Evolutionary conservation across 192 early-diverging fungal genomes (phyloP).

Genomic region (Coemansia sp.): DNA sequence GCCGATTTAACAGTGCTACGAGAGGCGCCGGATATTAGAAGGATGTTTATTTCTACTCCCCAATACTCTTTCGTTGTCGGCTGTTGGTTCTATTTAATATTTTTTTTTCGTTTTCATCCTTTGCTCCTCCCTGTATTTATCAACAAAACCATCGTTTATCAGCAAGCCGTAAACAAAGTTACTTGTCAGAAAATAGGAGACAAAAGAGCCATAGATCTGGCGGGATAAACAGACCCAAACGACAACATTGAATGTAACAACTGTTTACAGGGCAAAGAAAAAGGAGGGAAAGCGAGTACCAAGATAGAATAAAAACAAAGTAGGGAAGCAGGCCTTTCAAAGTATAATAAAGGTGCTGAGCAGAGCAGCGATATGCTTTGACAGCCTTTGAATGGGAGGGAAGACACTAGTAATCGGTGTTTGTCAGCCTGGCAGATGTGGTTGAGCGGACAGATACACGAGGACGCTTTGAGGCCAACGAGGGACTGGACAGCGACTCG

Average conservation of each 20-base stretch:
- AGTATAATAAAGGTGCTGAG: too few relatives aligned
- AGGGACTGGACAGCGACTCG: conserved; percentile 22
- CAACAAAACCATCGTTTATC: not conserved
- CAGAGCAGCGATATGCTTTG: too few relatives aligned
- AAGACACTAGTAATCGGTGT: conserved; percentile 7
- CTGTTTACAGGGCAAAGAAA: not conserved
- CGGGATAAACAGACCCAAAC: too few relatives aligned
- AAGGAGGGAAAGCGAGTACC: not conserved
- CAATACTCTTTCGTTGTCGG: not conserved
- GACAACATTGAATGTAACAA: too few relatives aligned
- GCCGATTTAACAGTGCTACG: too few relatives aligned
- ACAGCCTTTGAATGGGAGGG: too few relatives aligned
- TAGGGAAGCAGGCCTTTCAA: too few relatives aligned
- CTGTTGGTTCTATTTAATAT: not conserved
- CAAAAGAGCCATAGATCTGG: not conserved
- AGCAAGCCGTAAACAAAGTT: not conserved
- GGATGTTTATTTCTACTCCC: too few relatives aligned
- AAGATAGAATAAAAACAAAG: too few relatives aligned
- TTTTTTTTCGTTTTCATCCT: not conserved
- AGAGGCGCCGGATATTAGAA: too few relatives aligned
- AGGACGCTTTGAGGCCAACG: conserved; percentile 35
- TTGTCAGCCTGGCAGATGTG: conserved; percentile 8
- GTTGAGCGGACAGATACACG: conserved; percentile 32
- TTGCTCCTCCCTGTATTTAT: not conserved
- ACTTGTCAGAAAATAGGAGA: not conserved